phyloP scores from a whole-genome alignment of 768 basidiomycete species.

The Mycena pura region DNA sequence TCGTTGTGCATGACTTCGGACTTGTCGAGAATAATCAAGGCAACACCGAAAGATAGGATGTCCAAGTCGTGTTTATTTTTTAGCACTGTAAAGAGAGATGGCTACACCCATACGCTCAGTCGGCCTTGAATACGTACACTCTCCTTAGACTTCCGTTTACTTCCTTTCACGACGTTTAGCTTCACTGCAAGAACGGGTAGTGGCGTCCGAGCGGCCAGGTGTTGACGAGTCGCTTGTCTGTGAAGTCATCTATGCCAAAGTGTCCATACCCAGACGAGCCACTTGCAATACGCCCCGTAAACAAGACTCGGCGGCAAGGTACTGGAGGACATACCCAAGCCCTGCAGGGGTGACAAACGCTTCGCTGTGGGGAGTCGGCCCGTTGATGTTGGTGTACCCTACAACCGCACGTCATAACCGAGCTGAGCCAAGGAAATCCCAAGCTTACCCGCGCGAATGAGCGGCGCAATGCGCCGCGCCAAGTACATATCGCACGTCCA shows the following conservation, averaged over 20 bases:
- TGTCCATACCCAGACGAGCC: constrained; percentile 61
- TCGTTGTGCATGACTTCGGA: too few relatives aligned
- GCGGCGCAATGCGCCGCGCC: constrained; percentile 52
- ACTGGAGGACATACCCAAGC: constrained; percentile 5
- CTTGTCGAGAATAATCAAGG: too few relatives aligned
- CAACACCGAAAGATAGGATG: too few relatives aligned
- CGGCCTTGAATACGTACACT: too few relatives aligned
- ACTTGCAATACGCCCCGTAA: constrained; percentile 13
- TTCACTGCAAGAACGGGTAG: constrained; percentile 40
- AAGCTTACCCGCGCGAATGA: constrained; percentile 54
- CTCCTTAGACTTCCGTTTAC: too few relatives aligned
- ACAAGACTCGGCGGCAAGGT: constrained; percentile 50
- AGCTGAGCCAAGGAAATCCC: background rate
- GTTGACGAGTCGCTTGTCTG: constrained; percentile 50
- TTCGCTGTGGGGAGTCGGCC: constrained; percentile 33
- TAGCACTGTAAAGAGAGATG: too few relatives aligned
- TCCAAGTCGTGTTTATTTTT: too few relatives aligned
- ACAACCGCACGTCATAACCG: background rate
- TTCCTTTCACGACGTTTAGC: too few relatives aligned
- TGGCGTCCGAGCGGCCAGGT: constrained; percentile 44
- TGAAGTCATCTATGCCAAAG: constrained; percentile 57
- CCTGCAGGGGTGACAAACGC: constrained; percentile 12
- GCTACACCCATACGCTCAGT: too few relatives aligned
- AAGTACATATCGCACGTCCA: constrained; percentile 56
- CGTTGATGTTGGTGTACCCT: constrained; percentile 65